Conservation (phyloP, 495 filamentous ascomycete genomes). For the Penicillium bovifimosum region DNA sequence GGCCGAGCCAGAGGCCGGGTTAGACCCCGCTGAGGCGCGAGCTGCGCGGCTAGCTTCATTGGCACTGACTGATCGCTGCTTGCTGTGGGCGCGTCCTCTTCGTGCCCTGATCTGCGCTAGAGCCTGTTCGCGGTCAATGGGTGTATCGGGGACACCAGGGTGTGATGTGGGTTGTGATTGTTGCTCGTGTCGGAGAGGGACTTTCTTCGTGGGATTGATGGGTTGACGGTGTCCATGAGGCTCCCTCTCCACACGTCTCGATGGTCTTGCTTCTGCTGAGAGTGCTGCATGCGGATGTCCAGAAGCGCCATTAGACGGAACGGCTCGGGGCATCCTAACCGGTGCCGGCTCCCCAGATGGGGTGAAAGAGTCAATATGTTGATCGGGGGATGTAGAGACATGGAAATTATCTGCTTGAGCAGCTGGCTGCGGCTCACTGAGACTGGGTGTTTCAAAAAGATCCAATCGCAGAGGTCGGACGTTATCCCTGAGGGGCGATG, state of each 20-base stretch:
- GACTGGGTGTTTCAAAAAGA: conserved; percentile 5
- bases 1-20: conserved; percentile 23
- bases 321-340: background rate
- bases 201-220: conserved; percentile 26
- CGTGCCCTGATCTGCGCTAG: conserved; percentile 48
- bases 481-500: conserved; percentile 34
- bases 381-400: conserved; percentile 10
- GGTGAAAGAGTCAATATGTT: conserved; percentile 14
- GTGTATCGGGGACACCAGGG: conserved; percentile 31
- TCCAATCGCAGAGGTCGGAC: conserved; percentile 17
- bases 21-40: conserved; percentile 20
- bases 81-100: conserved; percentile 42
- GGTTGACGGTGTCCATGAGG: conserved; percentile 2
- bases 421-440: background rate
- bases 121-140: conserved; percentile 46
- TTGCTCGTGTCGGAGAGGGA: conserved; percentile 29
- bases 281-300: background rate
- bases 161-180: conserved; percentile 21
- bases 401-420: background rate
- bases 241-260: conserved; percentile 8
- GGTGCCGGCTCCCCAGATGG: conserved; percentile 14
- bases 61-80: conserved; percentile 39
- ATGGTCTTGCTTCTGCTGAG: conserved; percentile 11
- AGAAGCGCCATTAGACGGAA: background rate
- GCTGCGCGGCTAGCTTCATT: conserved; percentile 31